Evolutionary conservation across 108 stramenopile species (phyloP), one percentile per base, ranked within the genome.

Genomic region (Epithemia pelagica): DNA sequence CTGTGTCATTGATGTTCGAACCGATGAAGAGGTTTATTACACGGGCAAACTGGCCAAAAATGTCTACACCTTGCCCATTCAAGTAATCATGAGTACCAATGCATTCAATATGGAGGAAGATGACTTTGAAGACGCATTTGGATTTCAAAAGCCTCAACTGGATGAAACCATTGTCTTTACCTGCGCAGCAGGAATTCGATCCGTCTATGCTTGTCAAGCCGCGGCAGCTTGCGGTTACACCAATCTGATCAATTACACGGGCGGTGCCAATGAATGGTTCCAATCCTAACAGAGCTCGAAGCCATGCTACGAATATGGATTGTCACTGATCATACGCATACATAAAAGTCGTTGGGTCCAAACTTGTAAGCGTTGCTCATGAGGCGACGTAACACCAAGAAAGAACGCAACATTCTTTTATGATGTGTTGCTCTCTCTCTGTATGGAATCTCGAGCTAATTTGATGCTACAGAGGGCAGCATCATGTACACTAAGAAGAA

Each of bases 151-250:
- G 64, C 90, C 90, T 7, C 25, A 53, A 21, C 65, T 75, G 15
- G 90, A 91, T 59, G 85, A 82, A 33, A 83, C 90, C 21, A 27
- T 91, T 10, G 90, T 91, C 0, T 88, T 91, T 72, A 64, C 86
- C 15, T 91, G 90, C 64, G 82, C 75, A 37, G 81, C 86, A 1
- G 90, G 90, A 18, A 78, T 91, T 52, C 66, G 90, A 33, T 80
- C 78, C 62, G 59, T 69, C 8, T 68, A 80, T 33, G 90, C 90
- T 7, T 80, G 75, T 2, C 77, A 82, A 57, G 68, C 78, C 64
- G 90, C 86, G 2, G 71, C 81, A 28, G 67, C 72, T 73, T 69
- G 63, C 55, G 86, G 86, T 53, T 91, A 88, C 60, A 68, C 80
- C n/a, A 77, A 91, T 27, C 71, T 91, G 19, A 59, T 91, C 37